Percentiles rank a stretch among this genome's conserved stretches.
These are phyloP conservation scores for Cornus controversa DNA, from an alignment of 148 eudicot species.

Conservation along the genomic window DNA sequence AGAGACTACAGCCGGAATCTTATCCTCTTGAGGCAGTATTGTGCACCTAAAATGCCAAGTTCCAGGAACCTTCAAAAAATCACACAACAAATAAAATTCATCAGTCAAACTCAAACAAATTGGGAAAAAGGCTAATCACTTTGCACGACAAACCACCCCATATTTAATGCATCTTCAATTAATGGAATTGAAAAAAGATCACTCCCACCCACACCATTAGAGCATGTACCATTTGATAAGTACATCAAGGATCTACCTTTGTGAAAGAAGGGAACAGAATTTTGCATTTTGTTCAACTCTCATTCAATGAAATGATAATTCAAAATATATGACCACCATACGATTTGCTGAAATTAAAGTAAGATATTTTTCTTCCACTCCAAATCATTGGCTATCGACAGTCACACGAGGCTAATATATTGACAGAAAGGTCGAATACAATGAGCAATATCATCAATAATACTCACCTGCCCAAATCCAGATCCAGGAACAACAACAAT, in stretches of 20 bases:
- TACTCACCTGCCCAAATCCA: slow-evolving; percentile 86
- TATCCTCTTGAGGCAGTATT: slow-evolving; percentile 89
- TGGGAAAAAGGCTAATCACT: not conserved
- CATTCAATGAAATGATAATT: not conserved
- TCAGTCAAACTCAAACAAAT: not conserved
- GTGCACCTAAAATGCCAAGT: slow-evolving; percentile 98
- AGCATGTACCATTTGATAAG: too few species aligned
- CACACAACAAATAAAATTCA: not conserved
- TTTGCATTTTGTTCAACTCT: not conserved
- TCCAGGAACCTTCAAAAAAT: slow-evolving; percentile 61
- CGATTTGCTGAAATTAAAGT: not conserved
- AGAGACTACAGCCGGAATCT: slow-evolving; percentile 76
- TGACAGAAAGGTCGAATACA: not conserved
- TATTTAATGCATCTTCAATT: not conserved
- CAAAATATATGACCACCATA: not conserved
- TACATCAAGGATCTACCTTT: too few species aligned
- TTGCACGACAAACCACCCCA: not conserved
- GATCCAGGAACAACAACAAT: slow-evolving; percentile 89
- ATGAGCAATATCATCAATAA: not conserved
- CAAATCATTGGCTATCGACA: not conserved
- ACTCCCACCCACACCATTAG: too few species aligned
- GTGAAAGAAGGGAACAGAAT: not conserved
- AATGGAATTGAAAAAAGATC: not conserved
- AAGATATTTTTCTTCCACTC: not conserved
- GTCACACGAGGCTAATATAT: not conserved